These are phyloP conservation scores for Fraxinus albicans DNA, from an alignment of 305 asterid species.

Conservation along the genomic window DNA sequence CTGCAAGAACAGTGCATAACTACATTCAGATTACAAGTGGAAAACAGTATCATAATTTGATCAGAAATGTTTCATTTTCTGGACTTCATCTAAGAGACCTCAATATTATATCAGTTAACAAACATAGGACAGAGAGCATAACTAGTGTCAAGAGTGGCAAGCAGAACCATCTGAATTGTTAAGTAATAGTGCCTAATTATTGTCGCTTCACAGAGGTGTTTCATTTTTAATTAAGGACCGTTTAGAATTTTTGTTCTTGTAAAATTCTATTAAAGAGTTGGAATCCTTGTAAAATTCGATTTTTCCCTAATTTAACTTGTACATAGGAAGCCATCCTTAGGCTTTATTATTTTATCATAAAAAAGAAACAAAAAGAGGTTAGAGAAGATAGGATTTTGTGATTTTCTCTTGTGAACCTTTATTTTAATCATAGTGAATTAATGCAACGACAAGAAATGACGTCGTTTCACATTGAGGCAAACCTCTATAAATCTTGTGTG, in stretches of 20 bases:
- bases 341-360: background rate
- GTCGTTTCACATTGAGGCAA: no score
- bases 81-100: background rate
- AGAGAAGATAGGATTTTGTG: background rate
- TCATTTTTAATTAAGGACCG: background rate
- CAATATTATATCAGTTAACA: background rate
- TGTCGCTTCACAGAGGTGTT: background rate
- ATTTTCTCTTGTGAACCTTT: no score
- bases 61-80: background rate
- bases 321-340: background rate
- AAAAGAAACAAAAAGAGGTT: background rate
- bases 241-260: background rate
- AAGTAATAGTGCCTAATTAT: background rate
- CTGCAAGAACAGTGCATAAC: background rate
- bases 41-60: background rate
- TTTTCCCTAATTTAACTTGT: background rate
- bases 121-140: background rate
- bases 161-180: background rate
- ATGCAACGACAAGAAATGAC: no score
- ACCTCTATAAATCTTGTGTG: no score
- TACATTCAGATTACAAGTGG: background rate
- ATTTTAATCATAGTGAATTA: background rate
- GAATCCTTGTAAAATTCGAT: background rate
- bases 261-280: background rate
- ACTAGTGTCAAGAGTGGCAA: background rate